phyloP scores from a whole-genome alignment of 345 rosid species.

The Rubroshorea leprosula region DNA sequence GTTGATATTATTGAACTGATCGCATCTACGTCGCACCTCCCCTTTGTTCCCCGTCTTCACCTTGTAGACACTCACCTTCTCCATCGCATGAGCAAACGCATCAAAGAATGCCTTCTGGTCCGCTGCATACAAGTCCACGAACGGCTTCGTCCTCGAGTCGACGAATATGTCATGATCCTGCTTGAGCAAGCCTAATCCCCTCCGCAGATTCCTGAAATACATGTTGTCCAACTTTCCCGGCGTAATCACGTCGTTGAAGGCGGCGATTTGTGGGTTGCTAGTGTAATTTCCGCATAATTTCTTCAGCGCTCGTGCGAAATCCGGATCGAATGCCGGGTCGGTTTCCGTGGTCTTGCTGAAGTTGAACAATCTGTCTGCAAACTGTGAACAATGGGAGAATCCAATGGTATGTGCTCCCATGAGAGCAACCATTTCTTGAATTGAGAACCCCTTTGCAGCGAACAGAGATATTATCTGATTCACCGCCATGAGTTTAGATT shows the following conservation, averaged over 20 bases:
- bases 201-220: conserved; percentile 7
- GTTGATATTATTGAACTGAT: conserved; percentile 4
- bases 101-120: conserved; percentile 9
- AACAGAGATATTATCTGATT: conserved; percentile 8
- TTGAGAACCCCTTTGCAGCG: conserved; percentile 14
- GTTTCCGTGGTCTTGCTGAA: conserved; percentile 11
- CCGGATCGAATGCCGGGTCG: conserved; percentile 15
- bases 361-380: conserved; percentile 12
- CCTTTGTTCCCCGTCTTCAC: conserved; percentile 8
- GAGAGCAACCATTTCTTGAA: conserved; percentile 17
- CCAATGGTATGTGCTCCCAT: conserved; percentile 22
- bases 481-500: conserved; percentile 6
- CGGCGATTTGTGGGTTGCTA: conserved; percentile 5
- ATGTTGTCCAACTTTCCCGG: conserved; percentile 14
- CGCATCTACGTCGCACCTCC: conserved; percentile 13
- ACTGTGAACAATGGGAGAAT: conserved; percentile 14
- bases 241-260: conserved; percentile 7
- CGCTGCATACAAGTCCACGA: conserved; percentile 7
- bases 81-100: conserved; percentile 11
- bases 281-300: conserved; percentile 1
- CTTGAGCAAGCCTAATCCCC: conserved; percentile 4
- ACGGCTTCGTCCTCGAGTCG: not conserved
- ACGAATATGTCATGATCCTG: conserved; percentile 9
- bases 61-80: conserved; percentile 2
- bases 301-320: conserved; percentile 3